Evolutionary conservation across 148 eudicot species (phyloP), one percentile per base, ranked within the genome.

Genomic region (Camellia granthamiana): DNA sequence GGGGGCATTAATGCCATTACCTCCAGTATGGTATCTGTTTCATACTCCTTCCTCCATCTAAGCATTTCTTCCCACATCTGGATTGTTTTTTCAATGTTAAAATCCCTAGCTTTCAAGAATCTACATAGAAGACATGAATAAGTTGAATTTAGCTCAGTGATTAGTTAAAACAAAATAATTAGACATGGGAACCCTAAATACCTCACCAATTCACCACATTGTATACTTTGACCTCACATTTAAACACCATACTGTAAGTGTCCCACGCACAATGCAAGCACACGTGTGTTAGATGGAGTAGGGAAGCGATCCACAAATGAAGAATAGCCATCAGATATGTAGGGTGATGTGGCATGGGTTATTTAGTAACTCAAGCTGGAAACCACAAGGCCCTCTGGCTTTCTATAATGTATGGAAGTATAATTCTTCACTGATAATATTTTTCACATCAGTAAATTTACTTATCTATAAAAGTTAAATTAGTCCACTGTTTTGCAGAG

Each of bases 1-100:
- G 3, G 42, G 0, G 6, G 3, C n/a, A 59, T 55, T 44, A 72
- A 75, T 44, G 74, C 67, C 23, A 15, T 65, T 88, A 92, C 97
- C 97, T 92, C 90, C 79, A 91, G 63, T 78, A 92, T 87, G 65
- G 88, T 84, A 80, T 92, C 97, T 77, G 92, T 72, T 82, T 91
- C 94, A 77, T 71, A 89, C 80, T 92, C 92, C 77, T 85, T 87
- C 84, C 97, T 88, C 97, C 97, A 92, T 21, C 76, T 83, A 62
- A 92, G 92, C 97, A 92, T 92, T 84, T 92, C 92, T 82, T 89
- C 91, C 97, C 97, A 92, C 97, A 92, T 92, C 51, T 83, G 87
- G 51, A 91, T 83, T 67, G 97, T 86, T 74, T 90, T 89, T 47
- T 88, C 91, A 70, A 89, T 77, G 75, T 89, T 75, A 63, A 91